Evolutionary conservation across 2,329 filamentous ascomycete species (phyloP), one percentile per base, ranked within the genome.

Genomic region (Scedosporium apiospermum): DNA sequence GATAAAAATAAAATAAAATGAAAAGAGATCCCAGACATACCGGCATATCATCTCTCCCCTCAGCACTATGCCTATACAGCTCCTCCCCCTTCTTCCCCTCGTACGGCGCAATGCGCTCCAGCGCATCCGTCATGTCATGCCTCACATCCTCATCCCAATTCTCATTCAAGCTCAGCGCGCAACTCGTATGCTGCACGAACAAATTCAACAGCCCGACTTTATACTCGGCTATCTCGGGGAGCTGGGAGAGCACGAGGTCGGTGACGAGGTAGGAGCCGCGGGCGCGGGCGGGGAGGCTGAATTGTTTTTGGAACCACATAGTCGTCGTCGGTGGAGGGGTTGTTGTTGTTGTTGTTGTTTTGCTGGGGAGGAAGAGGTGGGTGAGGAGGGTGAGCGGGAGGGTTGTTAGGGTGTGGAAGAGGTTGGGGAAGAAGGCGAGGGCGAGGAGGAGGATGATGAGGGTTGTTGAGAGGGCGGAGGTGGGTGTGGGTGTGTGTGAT

Each of bases 111-210:
- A 99, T 89, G 55, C 92, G 82, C 75, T 99, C 93, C 67, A 99
- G 80, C 57, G 93, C 91, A 77, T 97, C 91, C 71, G 86, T 91
- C 93, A 98, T 96, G 75, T 99, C 92, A 49, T 83, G 83, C 64
- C 92, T 84, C n/a, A 99, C 95, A 76, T 96, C 91, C 57, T 73
- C 71, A 70, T 93, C 91, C 71, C 84, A 88, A 77, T 98, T 98
- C 82, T 99, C 95, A 72, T 99, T 99, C 69, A 99, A 78, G 64
- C 86, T 90, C 61, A 99, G 81, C 12, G 90, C 95, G 76, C 92
- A 96, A 70, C 87, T 91, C 4, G 95, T 99, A 77, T 99, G 95
- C 77, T 99, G 93, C 62, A 98, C 82, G 74, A 98, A 99, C 57
- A 99, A 82, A 73, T 96, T 87, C 65, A 98, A 78, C 65, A 96